phyloP scores from a whole-genome alignment of 495 filamentous ascomycete species.

The Lepidopterella palustris region DNA sequence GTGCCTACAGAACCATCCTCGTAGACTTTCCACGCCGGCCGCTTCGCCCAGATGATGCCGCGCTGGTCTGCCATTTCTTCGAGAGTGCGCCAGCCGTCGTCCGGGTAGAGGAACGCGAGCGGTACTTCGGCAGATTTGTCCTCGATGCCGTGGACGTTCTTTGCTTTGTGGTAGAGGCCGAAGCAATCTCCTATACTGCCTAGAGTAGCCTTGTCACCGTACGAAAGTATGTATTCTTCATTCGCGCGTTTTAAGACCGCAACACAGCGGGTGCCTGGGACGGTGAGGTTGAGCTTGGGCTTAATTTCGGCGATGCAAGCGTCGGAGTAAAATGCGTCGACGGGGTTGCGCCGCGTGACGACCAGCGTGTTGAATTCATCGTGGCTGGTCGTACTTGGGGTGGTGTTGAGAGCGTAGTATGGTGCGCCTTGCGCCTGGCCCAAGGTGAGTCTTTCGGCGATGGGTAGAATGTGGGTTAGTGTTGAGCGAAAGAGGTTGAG shows the following conservation, averaged over 20 bases:
- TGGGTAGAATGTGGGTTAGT: constrained; percentile 8
- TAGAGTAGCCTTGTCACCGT: not conserved
- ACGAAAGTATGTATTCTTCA: not conserved
- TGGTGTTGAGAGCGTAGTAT: constrained; percentile 7
- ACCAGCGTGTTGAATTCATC: constrained; percentile 13
- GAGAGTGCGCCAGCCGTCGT: not conserved
- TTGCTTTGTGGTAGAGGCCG: not conserved
- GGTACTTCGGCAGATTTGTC: not conserved
- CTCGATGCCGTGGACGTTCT: not conserved
- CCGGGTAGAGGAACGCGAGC: not conserved
- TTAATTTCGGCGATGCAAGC: constrained; percentile 11
- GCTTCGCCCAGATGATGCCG: not conserved
- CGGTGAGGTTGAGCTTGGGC: constrained; percentile 5
- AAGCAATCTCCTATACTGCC: not conserved
- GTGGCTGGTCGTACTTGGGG: constrained; percentile 2
- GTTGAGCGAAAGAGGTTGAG: constrained; percentile 11
- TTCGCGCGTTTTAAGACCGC: constrained; percentile 1
- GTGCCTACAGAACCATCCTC: not conserved
- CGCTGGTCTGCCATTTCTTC: not conserved
- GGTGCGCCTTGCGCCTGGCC: constrained; percentile 14
- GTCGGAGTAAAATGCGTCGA: constrained; percentile 2
- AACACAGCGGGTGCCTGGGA: constrained; percentile 3
- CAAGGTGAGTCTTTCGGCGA: constrained; percentile 12
- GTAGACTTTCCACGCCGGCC: not conserved
- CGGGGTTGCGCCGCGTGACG: constrained; percentile 9